Evolutionary conservation across 2,329 filamentous ascomycete genomes (phyloP).

Genomic region (Albophoma yamanashiensis): DNA sequence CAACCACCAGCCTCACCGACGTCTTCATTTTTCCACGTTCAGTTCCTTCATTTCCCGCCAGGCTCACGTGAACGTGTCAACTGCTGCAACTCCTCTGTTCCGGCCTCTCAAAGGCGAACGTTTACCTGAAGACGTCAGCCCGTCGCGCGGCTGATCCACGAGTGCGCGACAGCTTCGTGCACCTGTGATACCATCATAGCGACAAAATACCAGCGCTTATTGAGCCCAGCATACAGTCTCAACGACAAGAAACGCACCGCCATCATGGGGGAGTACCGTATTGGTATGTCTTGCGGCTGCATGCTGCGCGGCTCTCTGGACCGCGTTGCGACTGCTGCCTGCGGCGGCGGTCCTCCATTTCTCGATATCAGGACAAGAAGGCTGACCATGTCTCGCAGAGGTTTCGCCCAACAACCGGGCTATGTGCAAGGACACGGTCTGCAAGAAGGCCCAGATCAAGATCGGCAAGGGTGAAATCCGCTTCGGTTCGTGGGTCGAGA

Average conservation of each 20-base stretch:
- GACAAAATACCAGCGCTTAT: background rate
- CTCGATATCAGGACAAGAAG: background rate
- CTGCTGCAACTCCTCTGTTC: background rate
- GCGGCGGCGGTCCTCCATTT: background rate
- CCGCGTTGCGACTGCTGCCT: background rate
- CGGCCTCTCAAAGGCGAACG: background rate
- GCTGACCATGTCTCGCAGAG: slow-evolving; percentile 40
- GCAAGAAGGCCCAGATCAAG: slow-evolving; percentile 60
- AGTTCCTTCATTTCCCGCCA: background rate
- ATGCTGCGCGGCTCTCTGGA: background rate
- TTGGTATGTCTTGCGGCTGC: slow-evolving; percentile 26
- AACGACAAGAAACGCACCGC: background rate
- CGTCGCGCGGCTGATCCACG: background rate
- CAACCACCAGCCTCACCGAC: background rate
- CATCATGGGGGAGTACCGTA: slow-evolving; percentile 32
- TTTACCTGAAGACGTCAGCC: background rate
- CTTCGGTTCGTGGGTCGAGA: slow-evolving; percentile 61
- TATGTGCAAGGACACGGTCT: slow-evolving; percentile 60
- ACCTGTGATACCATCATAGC: background rate
- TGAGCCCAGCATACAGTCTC: background rate
- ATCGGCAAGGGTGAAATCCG: slow-evolving; percentile 72
- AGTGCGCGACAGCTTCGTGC: background rate
- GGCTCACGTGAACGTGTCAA: background rate
- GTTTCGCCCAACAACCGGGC: slow-evolving; percentile 60
- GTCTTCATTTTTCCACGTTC: too few relatives aligned